Evolutionary conservation across 2,329 filamentous ascomycete genomes (phyloP), one percentile per base, ranked within the genome.

Genomic region (Trichoderma afroharzianum): DNA sequence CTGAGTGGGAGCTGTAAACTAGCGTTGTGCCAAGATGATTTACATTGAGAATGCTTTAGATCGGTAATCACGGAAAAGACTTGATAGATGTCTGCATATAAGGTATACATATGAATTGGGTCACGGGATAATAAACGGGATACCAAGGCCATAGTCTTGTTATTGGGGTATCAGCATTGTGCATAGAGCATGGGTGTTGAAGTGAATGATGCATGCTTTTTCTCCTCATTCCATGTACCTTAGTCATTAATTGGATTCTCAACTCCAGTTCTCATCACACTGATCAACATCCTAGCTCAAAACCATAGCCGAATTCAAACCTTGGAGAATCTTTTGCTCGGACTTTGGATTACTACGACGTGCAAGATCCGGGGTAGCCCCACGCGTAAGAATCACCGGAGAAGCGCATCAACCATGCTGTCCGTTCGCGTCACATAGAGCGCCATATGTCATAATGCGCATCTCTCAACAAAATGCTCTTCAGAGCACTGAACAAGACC

Each of bases 1-100:
- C 82, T 14, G 79, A 81, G 47, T 83, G 82, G 82, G 79, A 82
- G 70, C 71, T 84, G 70, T 83, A 76, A 72, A 32, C 11, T 24
- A 24, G 11, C n/a, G 21, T 1, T 53, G 14, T 53, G 21, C 47
- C n/a, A 21, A 53, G 47, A 53, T 24, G 47, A 53, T 53, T 36
- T 43, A 18, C 5, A 21, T 24, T 11, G 28, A 59, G 28, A 43
- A 1, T 33, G 2, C 14, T 21, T 43, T 47, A 1, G n/a, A 58
- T 59, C 33, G 24, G 18, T 32, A 57, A 43, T 58, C 32, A 18
- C 15, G 50, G 53, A 14, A 28, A 21, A n/a, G 64, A 18, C n/a
- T 68, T 33, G 2, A 32, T 18, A 64, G 33, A 43, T 24, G 36
- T 30, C 14, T 55, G 14, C 15, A 36, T 24, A 15, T 15, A 2